A percentile compares a stretch with the other conserved stretches of the same genome.
Evolutionary conservation across 2,329 filamentous ascomycete species (phyloP).

Genomic region (Colletotrichum tanaceti): DNA sequence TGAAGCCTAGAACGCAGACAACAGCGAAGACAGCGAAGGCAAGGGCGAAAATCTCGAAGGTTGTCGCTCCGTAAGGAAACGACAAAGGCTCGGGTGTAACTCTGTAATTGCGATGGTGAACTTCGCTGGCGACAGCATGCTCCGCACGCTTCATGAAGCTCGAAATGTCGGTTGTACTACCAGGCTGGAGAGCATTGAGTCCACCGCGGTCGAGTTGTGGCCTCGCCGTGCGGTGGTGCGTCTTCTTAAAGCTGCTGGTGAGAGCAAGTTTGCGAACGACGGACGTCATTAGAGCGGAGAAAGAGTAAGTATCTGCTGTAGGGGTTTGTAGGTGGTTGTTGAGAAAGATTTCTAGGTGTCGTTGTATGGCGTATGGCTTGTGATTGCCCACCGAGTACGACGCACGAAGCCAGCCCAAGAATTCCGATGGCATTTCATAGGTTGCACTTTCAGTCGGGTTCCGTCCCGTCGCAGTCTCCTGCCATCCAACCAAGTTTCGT

Average conservation of each 20-base stretch:
- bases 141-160: constrained; percentile 7
- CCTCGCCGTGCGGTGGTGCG: neutral
- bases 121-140: neutral
- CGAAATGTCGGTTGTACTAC: neutral
- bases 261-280: neutral
- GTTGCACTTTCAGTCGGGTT: neutral
- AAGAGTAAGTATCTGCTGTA: neutral
- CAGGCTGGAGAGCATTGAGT: neutral
- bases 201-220: neutral
- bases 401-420: neutral
- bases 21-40: constrained; percentile 50
- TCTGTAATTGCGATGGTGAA: neutral
- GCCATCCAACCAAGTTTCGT: neutral
- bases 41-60: constrained; percentile 51
- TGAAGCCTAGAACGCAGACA: constrained; percentile 48
- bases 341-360: neutral
- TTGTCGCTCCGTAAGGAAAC: constrained; percentile 43
- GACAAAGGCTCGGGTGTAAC: neutral
- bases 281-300: neutral
- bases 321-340: neutral
- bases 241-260: neutral
- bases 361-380: neutral
- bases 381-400: neutral
- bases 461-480: no score
- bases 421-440: neutral